A percentile compares a stretch with the other conserved stretches of the same genome.
Conservation (phyloP, 2,329 filamentous ascomycete genomes). For the Mycosphaerella sp. region DNA sequence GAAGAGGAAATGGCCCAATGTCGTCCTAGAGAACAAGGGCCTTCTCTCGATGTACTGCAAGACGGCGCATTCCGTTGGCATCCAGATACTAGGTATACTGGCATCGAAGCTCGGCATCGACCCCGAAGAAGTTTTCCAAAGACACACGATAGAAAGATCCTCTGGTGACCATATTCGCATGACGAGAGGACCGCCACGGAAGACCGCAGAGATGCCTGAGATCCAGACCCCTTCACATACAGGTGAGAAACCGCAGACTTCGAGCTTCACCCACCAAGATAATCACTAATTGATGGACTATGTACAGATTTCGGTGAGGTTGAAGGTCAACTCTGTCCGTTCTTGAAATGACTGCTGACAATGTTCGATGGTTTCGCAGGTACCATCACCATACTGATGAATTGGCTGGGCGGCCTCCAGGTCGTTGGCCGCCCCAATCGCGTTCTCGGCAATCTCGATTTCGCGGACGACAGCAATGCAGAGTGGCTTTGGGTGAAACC, state of each 20-base stretch:
- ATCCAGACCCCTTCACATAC: conserved; percentile 43
- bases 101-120: conserved; percentile 43
- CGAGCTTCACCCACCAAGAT: neutral
- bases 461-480: conserved; percentile 21
- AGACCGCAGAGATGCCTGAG: conserved; percentile 31
- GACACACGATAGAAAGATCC: conserved; percentile 40
- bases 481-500: conserved; percentile 52
- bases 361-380: conserved; percentile 34
- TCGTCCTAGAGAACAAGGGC: conserved; percentile 25
- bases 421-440: conserved; percentile 33
- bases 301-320: neutral
- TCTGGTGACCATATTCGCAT: conserved; percentile 51
- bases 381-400: conserved; percentile 52
- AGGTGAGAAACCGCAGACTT: conserved; percentile 35
- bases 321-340: neutral
- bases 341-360: neutral
- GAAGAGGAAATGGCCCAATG: conserved; percentile 26
- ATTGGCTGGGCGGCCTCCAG: conserved; percentile 49
- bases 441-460: conserved; percentile 19
- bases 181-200: conserved; percentile 46
- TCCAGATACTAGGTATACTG: conserved; percentile 43
- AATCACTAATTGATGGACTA: neutral
- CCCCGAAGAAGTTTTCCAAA: conserved; percentile 37
- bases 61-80: conserved; percentile 43
- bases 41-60: conserved; percentile 42